Conservation (phyloP, 139 green algal species). For the Gonium pectorale region DNA sequence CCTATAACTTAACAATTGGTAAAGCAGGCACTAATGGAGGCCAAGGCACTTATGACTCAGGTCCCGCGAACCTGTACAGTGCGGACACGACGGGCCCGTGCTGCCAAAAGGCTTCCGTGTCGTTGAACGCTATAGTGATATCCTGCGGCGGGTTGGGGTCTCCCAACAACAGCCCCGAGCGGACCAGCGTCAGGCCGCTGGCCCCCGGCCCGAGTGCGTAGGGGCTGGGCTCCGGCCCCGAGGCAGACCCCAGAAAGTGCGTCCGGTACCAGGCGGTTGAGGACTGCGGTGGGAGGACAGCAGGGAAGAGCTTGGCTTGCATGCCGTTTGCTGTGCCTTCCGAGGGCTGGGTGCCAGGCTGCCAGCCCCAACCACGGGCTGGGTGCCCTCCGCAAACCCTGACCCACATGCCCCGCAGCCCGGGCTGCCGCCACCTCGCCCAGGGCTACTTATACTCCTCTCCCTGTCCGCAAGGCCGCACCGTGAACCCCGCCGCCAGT, state of each 20-base stretch:
- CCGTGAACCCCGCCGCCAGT: not conserved
- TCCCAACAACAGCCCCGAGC: not conserved
- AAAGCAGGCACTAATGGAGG: too few relatives aligned
- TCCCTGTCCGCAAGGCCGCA: too few relatives aligned
- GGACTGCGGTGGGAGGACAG: not conserved
- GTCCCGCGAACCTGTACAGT: not conserved
- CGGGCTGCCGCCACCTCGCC: too few relatives aligned
- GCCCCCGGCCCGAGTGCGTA: not conserved
- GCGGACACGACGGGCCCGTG: not conserved
- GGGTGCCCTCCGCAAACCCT: too few relatives aligned
- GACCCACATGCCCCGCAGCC: too few relatives aligned
- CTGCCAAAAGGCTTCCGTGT: not conserved
- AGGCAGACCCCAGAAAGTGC: not conserved
- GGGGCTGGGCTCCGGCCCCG: not conserved
- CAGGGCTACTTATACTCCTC: too few relatives aligned
- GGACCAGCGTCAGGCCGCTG: slow-evolving; percentile 8
- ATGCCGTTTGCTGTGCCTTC: too few relatives aligned
- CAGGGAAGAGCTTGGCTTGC: too few relatives aligned
- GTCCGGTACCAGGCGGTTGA: not conserved
- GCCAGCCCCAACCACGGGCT: too few relatives aligned
- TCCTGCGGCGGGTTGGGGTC: not conserved
- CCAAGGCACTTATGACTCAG: too few relatives aligned
- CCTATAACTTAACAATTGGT: too few relatives aligned
- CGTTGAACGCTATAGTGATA: not conserved
- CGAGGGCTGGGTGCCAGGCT: too few relatives aligned